These are phyloP conservation scores for Fraxinus floribunda DNA, from an alignment of 305 asterid genomes.

Conservation along the genomic window DNA sequence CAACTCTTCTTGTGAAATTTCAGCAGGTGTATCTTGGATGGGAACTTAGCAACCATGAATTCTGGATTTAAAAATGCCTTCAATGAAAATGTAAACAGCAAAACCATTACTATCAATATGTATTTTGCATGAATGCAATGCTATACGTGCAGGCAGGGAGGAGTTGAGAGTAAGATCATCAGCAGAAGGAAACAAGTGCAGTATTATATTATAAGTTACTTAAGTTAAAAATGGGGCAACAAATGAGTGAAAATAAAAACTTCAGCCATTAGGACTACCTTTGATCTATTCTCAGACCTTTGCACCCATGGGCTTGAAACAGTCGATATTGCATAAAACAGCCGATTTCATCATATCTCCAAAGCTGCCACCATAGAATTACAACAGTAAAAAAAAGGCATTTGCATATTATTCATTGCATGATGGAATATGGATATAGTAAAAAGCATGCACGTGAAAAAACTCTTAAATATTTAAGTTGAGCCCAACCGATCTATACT, in stretches of 20 bases:
- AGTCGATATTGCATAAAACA: slow-evolving; percentile 85
- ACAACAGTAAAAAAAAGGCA: slow-evolving; percentile 35
- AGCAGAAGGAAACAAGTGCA: neutral
- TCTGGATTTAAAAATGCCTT: neutral
- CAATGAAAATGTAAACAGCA: neutral
- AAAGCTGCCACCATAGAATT: slow-evolving; percentile 63
- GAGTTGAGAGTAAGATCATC: neutral
- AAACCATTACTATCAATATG: neutral
- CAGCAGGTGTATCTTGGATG: neutral
- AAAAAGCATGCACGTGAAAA: slow-evolving; percentile 27
- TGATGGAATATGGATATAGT: slow-evolving; percentile 11
- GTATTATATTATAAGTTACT: neutral
- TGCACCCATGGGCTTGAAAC: slow-evolving; percentile 85
- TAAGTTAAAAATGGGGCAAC: neutral
- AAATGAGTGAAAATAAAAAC: neutral
- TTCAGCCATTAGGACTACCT: slow-evolving; percentile 39
- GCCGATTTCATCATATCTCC: slow-evolving; percentile 95
- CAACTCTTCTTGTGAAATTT: neutral
- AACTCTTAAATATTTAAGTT: slow-evolving; percentile 33
- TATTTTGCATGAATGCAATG: neutral
- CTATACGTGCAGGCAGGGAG: neutral
- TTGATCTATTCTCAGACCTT: slow-evolving; percentile 54
- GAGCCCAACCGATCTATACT: slow-evolving; percentile 93
- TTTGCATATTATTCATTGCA: slow-evolving; percentile 15
- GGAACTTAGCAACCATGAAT: neutral